Base-by-base conservation (phyloP, 768 basidiomycete genomes). In the Boletus sp. region DNA sequence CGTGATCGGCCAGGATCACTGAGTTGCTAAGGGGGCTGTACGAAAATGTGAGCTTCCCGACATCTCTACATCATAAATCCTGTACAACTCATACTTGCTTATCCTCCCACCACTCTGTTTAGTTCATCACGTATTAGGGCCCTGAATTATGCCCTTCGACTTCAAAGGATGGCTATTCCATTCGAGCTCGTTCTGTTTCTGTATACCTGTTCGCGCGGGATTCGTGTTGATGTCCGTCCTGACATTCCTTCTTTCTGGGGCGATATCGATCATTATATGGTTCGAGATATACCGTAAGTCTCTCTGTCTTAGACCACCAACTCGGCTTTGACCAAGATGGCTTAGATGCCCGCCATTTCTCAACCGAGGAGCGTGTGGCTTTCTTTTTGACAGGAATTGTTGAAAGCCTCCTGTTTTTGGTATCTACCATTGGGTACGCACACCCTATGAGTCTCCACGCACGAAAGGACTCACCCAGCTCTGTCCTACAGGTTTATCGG, bases 191-290 rank as follows among this genome's bases (percentile, higher is more conserved):
- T 87, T 81, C 66, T 88, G 86, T 64, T 86, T 76, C 61, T 86
- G 86, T 61, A 67, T 87, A 58, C 84, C 84, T 30, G 83, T 86
- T 7, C 79, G 86, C 55, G 54, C 81, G 5, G 85, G 87, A 35
- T 85, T 87, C 33, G 73, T 83, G 45, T 62, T 80, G 44, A 78
- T 84, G 76, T 77, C 83, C 30, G 55, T 79, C 3, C 68, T 87
- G 8, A 80, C 80, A 1, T 78, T 85, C 52, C 60, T 86, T 18
- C 71, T 86, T 32, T 75, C 83, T 8, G 85, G 81, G 2, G 56
- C 80, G 17, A 72, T 87, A 33, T 76, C 83, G 3, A 68, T 82
- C 59, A 65, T 82, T 36, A 63, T 85, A 28, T 89, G 85, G 86
- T 85, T 82, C 66, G 83, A 87, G 65, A 69, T 87, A 17, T 75